Conservation (phyloP, 352 stramenopile species). For the Phytophthora tubulina region DNA sequence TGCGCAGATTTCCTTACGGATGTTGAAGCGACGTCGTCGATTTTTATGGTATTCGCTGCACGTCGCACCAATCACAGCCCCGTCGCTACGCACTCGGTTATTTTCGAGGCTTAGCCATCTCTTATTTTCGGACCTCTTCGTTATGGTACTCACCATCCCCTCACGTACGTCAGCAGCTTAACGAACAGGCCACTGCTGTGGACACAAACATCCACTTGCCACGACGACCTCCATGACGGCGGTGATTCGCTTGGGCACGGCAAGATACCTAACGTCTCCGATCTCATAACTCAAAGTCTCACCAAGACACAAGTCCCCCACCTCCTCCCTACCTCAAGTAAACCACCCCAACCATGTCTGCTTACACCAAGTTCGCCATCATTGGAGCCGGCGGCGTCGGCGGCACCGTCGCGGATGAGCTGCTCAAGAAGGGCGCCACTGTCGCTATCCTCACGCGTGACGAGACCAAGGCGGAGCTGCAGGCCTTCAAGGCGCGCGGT, state of each 20-base stretch:
- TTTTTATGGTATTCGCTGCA: neutral
- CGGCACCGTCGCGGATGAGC: slow-evolving; percentile 19
- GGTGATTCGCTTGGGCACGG: neutral
- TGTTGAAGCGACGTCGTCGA: neutral
- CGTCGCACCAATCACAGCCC: neutral
- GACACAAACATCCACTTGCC: neutral
- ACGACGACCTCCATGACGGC: neutral
- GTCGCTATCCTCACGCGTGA: slow-evolving; percentile 38
- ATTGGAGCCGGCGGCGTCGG: slow-evolving; percentile 40
- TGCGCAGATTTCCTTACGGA: neutral
- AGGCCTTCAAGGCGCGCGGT: slow-evolving; percentile 27
- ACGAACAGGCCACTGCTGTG: neutral
- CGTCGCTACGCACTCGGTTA: neutral
- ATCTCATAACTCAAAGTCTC: slow-evolving; percentile 30
- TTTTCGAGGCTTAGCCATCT: neutral
- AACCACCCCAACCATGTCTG: slow-evolving; percentile 15
- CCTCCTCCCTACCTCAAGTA: too few species aligned
- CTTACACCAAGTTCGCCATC: slow-evolving; percentile 31
- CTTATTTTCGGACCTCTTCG: slow-evolving; percentile 1
- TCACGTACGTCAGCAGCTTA: slow-evolving; percentile 3
- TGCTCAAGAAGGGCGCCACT: slow-evolving; percentile 27
- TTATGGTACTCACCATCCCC: slow-evolving; percentile 1
- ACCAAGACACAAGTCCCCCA: slow-evolving; percentile 24
- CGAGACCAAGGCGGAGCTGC: slow-evolving; percentile 28
- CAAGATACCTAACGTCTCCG: neutral